Conservation (phyloP, 2,329 filamentous ascomycete genomes). For the Apiospora arundinis region DNA sequence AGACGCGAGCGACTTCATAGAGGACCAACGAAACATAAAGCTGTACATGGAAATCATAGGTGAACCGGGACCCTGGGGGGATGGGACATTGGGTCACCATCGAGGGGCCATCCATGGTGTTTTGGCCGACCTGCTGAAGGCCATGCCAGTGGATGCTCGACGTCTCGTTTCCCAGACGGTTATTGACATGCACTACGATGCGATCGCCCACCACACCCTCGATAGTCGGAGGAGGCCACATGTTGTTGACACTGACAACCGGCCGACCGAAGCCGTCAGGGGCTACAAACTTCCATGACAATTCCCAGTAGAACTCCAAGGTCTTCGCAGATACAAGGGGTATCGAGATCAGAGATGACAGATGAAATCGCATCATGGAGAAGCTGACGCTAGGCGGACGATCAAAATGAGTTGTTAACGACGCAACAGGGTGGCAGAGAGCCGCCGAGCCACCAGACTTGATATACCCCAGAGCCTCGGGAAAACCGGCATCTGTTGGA, state of each 20-base stretch:
- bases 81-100: slow-evolving; percentile 73
- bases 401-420: not conserved
- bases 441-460: not conserved
- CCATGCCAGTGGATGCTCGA: slow-evolving; percentile 76
- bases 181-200: slow-evolving; percentile 63
- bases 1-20: not conserved
- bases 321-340: not conserved
- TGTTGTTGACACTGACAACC: slow-evolving; percentile 77
- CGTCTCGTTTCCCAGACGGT: slow-evolving; percentile 65
- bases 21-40: too few species aligned
- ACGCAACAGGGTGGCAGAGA: not conserved
- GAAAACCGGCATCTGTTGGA: not conserved
- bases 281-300: not conserved
- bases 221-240: slow-evolving; percentile 76
- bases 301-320: not conserved
- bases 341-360: not conserved
- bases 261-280: slow-evolving; percentile 63
- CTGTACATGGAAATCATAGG: slow-evolving; percentile 68
- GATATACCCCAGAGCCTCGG: not conserved
- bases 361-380: not conserved
- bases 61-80: slow-evolving; percentile 67
- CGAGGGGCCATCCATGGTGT: slow-evolving; percentile 73
- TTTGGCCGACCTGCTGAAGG: slow-evolving; percentile 70
- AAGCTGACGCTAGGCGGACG: accelerated
- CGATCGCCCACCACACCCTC: slow-evolving; percentile 67